A percentile compares a stretch with the other conserved stretches of the same genome.
Evolutionary conservation across 2,329 filamentous ascomycete species (phyloP).

Genomic region (Alternaria incomplexa): DNA sequence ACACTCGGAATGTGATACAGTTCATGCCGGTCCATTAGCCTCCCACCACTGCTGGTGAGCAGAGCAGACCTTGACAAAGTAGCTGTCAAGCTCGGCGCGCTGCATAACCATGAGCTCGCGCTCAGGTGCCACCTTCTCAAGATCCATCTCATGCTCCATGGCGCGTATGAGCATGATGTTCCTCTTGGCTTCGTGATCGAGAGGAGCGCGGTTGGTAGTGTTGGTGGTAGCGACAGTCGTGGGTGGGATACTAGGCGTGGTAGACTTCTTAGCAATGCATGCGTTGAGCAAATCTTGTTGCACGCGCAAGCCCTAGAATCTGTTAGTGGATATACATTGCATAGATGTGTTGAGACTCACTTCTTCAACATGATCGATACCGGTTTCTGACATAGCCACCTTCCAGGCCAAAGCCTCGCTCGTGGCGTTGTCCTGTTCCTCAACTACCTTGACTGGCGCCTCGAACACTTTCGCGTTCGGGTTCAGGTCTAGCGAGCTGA

Average conservation of each 20-base stretch:
- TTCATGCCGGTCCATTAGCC: background rate
- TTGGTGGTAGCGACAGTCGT: no score
- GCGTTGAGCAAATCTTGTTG: background rate
- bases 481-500: background rate
- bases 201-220: no score
- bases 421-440: background rate
- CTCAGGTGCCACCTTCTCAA: slow-evolving; percentile 7
- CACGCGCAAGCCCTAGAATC: background rate
- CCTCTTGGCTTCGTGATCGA: background rate
- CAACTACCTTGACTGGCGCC: background rate
- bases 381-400: background rate
- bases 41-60: slow-evolving; percentile 14
- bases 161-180: slow-evolving; percentile 1
- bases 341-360: background rate
- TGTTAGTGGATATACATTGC: background rate
- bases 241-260: background rate
- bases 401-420: background rate
- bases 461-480: background rate
- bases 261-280: background rate
- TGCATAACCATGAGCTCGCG: slow-evolving; percentile 9
- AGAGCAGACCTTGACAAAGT: background rate
- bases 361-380: background rate
- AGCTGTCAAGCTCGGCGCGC: slow-evolving; percentile 3
- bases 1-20: background rate
- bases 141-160: slow-evolving; percentile 22